These are phyloP conservation scores for Carex kokanica DNA, from an alignment of 176 grass and related monocot species.

Conservation along the genomic window DNA sequence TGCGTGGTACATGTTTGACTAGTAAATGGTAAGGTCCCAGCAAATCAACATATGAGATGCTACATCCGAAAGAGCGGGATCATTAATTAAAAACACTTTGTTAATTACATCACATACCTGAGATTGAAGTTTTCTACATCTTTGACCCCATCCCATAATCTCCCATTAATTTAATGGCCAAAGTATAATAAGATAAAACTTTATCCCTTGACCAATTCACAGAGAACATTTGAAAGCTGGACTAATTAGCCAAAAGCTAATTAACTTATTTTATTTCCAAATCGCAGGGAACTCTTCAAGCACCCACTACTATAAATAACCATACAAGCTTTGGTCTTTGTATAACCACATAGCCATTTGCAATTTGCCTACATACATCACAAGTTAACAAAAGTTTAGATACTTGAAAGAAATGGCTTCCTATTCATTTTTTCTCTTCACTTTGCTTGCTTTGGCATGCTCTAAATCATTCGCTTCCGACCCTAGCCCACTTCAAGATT, in stretches of 20 bases:
- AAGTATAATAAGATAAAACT: background rate
- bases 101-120: background rate
- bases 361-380: background rate
- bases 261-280: background rate
- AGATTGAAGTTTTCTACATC: no score
- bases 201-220: background rate
- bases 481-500: conserved; percentile 49
- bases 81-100: background rate
- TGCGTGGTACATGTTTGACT: background rate
- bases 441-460: background rate
- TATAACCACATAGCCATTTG: background rate
- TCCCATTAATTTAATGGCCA: no score
- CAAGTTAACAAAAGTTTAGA: background rate
- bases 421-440: background rate
- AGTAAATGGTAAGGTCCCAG: background rate
- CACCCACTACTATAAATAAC: background rate
- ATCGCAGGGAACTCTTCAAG: background rate
- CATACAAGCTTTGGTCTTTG: background rate
- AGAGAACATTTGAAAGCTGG: background rate
- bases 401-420: background rate
- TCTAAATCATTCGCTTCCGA: conserved; percentile 42
- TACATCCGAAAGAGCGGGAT: background rate
- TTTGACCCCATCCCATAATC: no score
- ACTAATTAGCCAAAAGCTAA: background rate
- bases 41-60: background rate